Evolutionary conservation across 169 alveolate genomes (phyloP).

Genomic region (Cryptosporidium ubiquitum): DNA sequence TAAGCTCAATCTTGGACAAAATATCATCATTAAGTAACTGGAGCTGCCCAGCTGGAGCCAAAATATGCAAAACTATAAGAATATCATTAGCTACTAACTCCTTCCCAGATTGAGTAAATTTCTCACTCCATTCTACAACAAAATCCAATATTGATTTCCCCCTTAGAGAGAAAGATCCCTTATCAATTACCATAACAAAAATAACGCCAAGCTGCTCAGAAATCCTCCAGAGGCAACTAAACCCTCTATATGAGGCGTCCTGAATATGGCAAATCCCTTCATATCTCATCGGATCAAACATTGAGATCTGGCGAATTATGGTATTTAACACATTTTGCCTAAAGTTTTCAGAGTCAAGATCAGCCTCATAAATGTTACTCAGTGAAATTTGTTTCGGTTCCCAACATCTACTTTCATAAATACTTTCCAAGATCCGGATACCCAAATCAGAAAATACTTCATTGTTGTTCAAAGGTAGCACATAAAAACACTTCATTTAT

Average conservation of each 20-base stretch:
- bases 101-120: not conserved
- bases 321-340: conserved; percentile 45
- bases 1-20: conserved; percentile 17
- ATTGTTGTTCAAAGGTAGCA: conserved; percentile 1
- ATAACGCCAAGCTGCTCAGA: conserved; percentile 17
- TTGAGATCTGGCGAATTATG: conserved; percentile 26
- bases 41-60: conserved; percentile 65
- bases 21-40: conserved; percentile 55
- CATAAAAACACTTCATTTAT: conserved; percentile 54
- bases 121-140: conserved; percentile 70
- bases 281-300: conserved; percentile 56
- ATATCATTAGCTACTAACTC: conserved; percentile 27
- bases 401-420: not conserved
- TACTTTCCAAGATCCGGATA: conserved; percentile 4
- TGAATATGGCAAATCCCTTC: conserved; percentile 30
- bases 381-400: not conserved
- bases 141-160: conserved; percentile 27
- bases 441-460: conserved; percentile 39
- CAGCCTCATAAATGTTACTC: not conserved
- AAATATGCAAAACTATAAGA: conserved; percentile 26
- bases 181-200: conserved; percentile 18
- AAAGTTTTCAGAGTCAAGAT: conserved; percentile 41
- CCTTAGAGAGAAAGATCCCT: conserved; percentile 20
- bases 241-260: not conserved
- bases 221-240: conserved; percentile 41